These are phyloP conservation scores for Linderina pennispora DNA, from an alignment of 192 early-diverging fungal species.

Conservation along the genomic window DNA sequence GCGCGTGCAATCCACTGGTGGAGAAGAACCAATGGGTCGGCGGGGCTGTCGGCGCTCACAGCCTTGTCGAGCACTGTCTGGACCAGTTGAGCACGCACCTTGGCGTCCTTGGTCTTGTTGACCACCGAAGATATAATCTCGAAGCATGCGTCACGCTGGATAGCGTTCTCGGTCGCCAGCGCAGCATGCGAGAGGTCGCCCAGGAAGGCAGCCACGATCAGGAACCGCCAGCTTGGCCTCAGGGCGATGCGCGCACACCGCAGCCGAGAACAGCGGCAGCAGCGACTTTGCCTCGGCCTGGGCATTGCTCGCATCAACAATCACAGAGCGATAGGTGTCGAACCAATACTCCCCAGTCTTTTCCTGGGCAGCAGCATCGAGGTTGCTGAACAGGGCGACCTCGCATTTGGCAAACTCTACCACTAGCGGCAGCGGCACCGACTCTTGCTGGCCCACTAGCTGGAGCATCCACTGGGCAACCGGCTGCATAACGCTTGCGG, in stretches of 20 bases:
- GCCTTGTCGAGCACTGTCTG: slow-evolving; percentile 9
- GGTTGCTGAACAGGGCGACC: slow-evolving; percentile 18
- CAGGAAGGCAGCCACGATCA: slow-evolving; percentile 39
- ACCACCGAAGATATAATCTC: slow-evolving; percentile 55
- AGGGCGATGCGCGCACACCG: slow-evolving; percentile 32
- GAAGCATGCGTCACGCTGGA: slow-evolving; percentile 49
- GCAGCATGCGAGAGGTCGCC: slow-evolving; percentile 35
- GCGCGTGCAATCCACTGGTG: slow-evolving; percentile 40
- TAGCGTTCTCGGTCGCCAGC: slow-evolving; percentile 28
- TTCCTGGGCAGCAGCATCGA: slow-evolving; percentile 14
- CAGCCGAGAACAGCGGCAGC: slow-evolving; percentile 28
- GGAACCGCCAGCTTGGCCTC: slow-evolving; percentile 50
- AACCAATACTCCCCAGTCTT: slow-evolving; percentile 14
- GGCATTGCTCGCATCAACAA: neutral
- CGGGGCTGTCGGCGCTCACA: neutral
- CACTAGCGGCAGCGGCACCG: slow-evolving; percentile 7
- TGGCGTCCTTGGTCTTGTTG: slow-evolving; percentile 56
- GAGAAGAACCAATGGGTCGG: slow-evolving; percentile 6
- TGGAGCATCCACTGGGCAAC: slow-evolving; percentile 22
- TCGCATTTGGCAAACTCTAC: slow-evolving; percentile 22
- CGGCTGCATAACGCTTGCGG: slow-evolving; percentile 7
- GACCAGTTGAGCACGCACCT: slow-evolving; percentile 23
- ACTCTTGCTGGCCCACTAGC: neutral
- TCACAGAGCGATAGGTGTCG: slow-evolving; percentile 8
- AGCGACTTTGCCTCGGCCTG: neutral